Evolutionary conservation across 2,329 filamentous ascomycete species (phyloP).

Genomic region (Nemania sp.): DNA sequence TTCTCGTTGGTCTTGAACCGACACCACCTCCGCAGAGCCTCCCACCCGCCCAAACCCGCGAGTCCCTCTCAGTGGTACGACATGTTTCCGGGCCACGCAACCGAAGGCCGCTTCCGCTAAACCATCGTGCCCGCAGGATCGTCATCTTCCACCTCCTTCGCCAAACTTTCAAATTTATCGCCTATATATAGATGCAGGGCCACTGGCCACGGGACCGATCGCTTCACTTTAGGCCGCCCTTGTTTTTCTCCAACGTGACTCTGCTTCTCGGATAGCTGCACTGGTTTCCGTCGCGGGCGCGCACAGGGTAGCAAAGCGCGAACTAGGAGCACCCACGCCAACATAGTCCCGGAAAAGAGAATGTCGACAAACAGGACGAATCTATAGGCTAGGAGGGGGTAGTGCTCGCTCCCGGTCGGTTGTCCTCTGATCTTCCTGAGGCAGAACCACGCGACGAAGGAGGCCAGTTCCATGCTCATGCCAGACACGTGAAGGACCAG

Average conservation of each 20-base stretch:
- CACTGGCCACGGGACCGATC: no score
- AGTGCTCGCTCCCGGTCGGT: constrained; percentile 7
- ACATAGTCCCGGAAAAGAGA: neutral
- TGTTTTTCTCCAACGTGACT: constrained; percentile 1
- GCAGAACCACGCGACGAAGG: constrained; percentile 15
- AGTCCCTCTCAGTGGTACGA: no score
- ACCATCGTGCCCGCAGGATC: no score
- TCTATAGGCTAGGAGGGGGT: constrained; percentile 4
- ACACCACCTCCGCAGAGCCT: no score
- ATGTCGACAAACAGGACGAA: constrained; percentile 1
- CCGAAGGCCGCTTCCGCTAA: no score
- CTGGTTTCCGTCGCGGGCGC: constrained; percentile 2
- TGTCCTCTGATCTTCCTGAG: constrained; percentile 5
- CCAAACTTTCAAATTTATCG: no score
- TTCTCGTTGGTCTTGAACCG: no score
- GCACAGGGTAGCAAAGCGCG: neutral
- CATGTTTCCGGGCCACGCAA: no score
- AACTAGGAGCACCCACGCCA: constrained; percentile 5
- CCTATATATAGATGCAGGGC: no score
- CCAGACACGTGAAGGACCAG: constrained; percentile 10
- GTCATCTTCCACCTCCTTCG: no score
- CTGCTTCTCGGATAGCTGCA: neutral
- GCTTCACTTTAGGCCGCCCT: no score
- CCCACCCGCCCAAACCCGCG: no score
- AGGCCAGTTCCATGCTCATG: constrained; percentile 10